Base-by-base conservation (phyloP, 495 filamentous ascomycete species). In the Penicillium herquei region DNA sequence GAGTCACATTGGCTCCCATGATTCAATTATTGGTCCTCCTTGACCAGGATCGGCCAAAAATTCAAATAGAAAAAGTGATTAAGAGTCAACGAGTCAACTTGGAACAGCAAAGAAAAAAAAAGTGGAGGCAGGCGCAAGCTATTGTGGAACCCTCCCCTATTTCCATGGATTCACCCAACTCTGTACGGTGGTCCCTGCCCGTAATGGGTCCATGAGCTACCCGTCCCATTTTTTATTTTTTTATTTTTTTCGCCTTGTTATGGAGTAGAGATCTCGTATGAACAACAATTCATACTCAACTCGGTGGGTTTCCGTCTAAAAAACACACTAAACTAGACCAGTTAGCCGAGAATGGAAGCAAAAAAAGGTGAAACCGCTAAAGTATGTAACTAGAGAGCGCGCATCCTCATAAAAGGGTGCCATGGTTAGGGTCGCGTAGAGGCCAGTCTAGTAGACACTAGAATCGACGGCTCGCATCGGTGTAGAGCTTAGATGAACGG, bases 21-120 rank as follows among this genome's bases (percentile, higher is more conserved):
- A 70, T 73, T 63, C 65, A 68, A 72, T 81, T 70, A 73, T 67
- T 65, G 72, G 56, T 65, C 72, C 63, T 76, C 67, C 68, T 77
- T 78, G 73, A 8, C 26, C 43, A 8, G 21, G 7, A 43, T 6
- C 16, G 34, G 21, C 21, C 21, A 26, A 26, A 26, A 26, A 26
- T 4, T 13, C 34, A 37, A 37, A 37, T 37, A 13, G n/a, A 37
- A 37, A 10, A 37, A 26, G 21, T 6, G 34, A 37, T 82, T 74
- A 80, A 18, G 26, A 7, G 8, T 31, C 43, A 46, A 26, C n/a
- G 26, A 46, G 18, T 46, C 43, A 46, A 32, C 43, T 32, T 46
- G 43, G 43, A 46, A 32, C 21, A 14, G 11, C 26, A 43, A 31
- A 47, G n/a, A 46, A 57, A 55, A 52, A 54, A 61, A 51, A 44